Evolutionary conservation across 2,329 filamentous ascomycete genomes (phyloP).

Genomic region (Fusarium sp.): DNA sequence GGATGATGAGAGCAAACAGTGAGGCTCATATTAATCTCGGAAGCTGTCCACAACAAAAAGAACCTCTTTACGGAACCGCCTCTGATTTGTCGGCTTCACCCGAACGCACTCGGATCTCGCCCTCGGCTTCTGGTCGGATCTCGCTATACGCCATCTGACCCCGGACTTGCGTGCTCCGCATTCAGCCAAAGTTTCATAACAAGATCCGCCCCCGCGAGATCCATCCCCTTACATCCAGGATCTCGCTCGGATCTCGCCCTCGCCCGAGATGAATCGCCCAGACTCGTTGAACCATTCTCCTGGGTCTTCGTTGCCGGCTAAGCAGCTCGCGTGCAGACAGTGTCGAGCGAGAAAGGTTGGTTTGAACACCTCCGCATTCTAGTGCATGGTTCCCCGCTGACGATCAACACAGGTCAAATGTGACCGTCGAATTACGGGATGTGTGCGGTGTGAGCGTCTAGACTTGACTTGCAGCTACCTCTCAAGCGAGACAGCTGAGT

Average conservation of each 20-base stretch:
- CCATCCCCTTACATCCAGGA: background rate
- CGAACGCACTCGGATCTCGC: slow-evolving; percentile 31
- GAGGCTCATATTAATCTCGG: background rate
- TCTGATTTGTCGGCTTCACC: background rate
- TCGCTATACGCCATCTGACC: slow-evolving; percentile 14
- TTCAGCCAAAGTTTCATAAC: background rate
- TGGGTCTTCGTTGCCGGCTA: slow-evolving; percentile 3
- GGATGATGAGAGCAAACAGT: background rate
- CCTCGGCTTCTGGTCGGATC: slow-evolving; percentile 8
- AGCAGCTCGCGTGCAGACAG: slow-evolving; percentile 35
- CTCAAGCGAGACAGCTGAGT: background rate
- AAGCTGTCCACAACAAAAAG: background rate
- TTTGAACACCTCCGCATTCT: background rate
- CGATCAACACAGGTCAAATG: slow-evolving; percentile 39
- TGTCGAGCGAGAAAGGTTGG: slow-evolving; percentile 42
- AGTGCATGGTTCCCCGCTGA: slow-evolving; percentile 13
- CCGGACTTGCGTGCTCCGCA: slow-evolving; percentile 26
- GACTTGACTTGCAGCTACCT: slow-evolving; percentile 29
- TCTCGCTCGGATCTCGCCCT: slow-evolving; percentile 31
- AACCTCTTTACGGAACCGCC: background rate
- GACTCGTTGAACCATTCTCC: background rate
- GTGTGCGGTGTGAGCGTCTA: slow-evolving; percentile 34
- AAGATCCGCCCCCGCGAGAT: background rate
- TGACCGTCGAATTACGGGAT: slow-evolving; percentile 33
- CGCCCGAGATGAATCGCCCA: background rate